A percentile compares a stretch with the other conserved stretches of the same genome.
Evolutionary conservation across 2,329 filamentous ascomycete species (phyloP).

Genomic region (Diaporthe amygdali): DNA sequence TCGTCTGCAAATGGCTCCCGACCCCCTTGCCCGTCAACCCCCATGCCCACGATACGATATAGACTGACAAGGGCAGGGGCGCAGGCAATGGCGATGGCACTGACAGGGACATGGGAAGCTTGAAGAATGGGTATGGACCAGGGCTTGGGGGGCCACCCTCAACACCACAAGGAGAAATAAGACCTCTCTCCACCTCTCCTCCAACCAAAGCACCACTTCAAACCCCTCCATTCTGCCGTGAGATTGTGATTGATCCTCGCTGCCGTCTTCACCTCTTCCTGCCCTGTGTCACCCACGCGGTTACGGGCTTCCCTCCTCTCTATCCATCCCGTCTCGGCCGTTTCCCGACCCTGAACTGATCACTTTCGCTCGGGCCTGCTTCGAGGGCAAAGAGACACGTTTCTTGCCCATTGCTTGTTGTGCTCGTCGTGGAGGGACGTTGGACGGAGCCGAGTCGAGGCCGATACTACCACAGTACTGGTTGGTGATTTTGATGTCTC

Average conservation of each 20-base stretch:
- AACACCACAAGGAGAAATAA: conserved; percentile 23
- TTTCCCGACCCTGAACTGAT: not conserved
- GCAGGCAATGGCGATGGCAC: not conserved
- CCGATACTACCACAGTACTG: not conserved
- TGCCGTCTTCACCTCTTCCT: not conserved
- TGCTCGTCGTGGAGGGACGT: not conserved
- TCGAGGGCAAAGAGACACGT: not conserved
- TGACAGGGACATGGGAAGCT: conserved; percentile 16
- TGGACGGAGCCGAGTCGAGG: not conserved
- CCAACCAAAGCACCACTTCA: conserved; percentile 16
- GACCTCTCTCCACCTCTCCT: conserved; percentile 20
- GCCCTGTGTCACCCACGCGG: not conserved
- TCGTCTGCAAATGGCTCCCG: not conserved
- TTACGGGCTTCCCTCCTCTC: not conserved
- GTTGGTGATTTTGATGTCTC: conserved; percentile 17
- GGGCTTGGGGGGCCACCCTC: not conserved
- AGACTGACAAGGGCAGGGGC: conserved; percentile 2
- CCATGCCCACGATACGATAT: conserved; percentile 7
- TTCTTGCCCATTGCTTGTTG: not conserved
- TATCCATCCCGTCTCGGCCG: not conserved
- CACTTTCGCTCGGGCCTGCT: not conserved
- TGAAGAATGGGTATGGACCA: conserved; percentile 17
- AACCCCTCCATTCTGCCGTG: conserved; percentile 15
- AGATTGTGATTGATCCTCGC: conserved; percentile 11
- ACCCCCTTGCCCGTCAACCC: not conserved